A percentile compares a stretch with the other conserved stretches of the same genome.
Evolutionary conservation across 2,329 filamentous ascomycete genomes (phyloP).

Genomic region (Onygenales sp.): DNA sequence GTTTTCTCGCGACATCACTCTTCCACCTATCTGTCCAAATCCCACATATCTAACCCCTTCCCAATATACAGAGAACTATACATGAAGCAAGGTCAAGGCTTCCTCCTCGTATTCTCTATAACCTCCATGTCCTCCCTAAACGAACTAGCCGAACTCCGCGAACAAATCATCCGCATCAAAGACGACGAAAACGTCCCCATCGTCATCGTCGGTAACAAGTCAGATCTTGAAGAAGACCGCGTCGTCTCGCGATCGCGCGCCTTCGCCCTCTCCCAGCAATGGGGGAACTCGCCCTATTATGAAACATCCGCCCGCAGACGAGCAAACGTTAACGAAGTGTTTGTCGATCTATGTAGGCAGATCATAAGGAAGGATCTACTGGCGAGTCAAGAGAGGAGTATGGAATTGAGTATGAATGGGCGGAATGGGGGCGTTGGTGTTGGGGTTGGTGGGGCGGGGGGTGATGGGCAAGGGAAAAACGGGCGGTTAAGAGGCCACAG

Average conservation of each 20-base stretch:
- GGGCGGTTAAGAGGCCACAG: conserved; percentile 22
- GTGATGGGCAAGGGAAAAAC: conserved; percentile 24
- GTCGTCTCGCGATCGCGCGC: conserved; percentile 67
- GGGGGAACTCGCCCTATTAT: conserved; percentile 82
- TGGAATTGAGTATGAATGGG: conserved; percentile 13
- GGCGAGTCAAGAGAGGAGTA: conserved; percentile 23
- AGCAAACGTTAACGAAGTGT: conserved; percentile 85
- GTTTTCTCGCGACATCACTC: neutral
- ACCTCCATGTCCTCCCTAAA: conserved; percentile 74
- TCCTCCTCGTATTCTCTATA: conserved; percentile 86
- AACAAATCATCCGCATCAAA: conserved; percentile 87
- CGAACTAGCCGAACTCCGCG: conserved; percentile 70
- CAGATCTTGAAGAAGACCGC: conserved; percentile 78
- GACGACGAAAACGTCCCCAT: conserved; percentile 77
- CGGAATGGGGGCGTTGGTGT: conserved; percentile 8
- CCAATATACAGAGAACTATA: conserved; percentile 58
- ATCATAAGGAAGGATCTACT: conserved; percentile 62
- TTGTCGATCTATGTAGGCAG: conserved; percentile 73
- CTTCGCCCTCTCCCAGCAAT: conserved; percentile 75
- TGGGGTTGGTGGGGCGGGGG: conserved; percentile 25
- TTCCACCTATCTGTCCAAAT: neutral
- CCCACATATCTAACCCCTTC: conserved; percentile 23
- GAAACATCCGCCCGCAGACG: conserved; percentile 75
- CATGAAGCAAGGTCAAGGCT: conserved; percentile 89
- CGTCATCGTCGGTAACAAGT: conserved; percentile 88